Conservation (phyloP, 768 basidiomycete genomes). For the Coprinellus micaceus region DNA sequence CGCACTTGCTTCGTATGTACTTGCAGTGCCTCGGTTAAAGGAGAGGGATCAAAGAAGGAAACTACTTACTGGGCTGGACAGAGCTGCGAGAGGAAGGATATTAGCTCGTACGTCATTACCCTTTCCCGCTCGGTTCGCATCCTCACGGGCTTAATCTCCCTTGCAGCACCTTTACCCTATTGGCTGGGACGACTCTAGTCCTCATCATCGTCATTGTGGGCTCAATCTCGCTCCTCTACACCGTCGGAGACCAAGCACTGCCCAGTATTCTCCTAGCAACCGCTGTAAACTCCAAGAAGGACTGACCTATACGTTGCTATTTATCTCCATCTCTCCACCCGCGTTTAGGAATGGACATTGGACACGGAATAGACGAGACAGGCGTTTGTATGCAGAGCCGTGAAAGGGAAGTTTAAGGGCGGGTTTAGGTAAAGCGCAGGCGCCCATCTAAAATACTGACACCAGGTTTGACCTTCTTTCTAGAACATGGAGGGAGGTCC, state of each 20-base stretch:
- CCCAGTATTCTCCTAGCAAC: conserved; percentile 74
- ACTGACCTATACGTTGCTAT: conserved; percentile 30
- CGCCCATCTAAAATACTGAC: too few species aligned
- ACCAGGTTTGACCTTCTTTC: too few species aligned
- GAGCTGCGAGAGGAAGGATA: conserved; percentile 72
- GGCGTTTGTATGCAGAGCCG: background rate
- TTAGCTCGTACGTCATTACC: conserved; percentile 62
- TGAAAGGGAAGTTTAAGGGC: too few species aligned
- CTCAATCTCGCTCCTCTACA: conserved; percentile 62
- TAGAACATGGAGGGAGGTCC: too few species aligned
- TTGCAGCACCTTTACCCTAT: conserved; percentile 66
- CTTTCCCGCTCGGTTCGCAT: background rate
- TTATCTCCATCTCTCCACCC: background rate
- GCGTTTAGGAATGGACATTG: background rate
- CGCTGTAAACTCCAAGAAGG: conserved; percentile 50
- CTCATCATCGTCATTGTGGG: conserved; percentile 65
- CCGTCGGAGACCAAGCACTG: conserved; percentile 56
- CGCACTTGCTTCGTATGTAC: conserved; percentile 52
- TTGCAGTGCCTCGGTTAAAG: conserved; percentile 47
- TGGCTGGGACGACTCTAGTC: conserved; percentile 63
- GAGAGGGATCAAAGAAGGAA: conserved; percentile 47
- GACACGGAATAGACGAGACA: background rate
- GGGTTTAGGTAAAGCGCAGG: too few species aligned
- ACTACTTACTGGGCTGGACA: conserved; percentile 71
- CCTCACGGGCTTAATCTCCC: conserved; percentile 1